A percentile compares a stretch with the other conserved stretches of the same genome.
Conservation (phyloP, 2,329 filamentous ascomycete species). For the Epichloe aotearoae region DNA sequence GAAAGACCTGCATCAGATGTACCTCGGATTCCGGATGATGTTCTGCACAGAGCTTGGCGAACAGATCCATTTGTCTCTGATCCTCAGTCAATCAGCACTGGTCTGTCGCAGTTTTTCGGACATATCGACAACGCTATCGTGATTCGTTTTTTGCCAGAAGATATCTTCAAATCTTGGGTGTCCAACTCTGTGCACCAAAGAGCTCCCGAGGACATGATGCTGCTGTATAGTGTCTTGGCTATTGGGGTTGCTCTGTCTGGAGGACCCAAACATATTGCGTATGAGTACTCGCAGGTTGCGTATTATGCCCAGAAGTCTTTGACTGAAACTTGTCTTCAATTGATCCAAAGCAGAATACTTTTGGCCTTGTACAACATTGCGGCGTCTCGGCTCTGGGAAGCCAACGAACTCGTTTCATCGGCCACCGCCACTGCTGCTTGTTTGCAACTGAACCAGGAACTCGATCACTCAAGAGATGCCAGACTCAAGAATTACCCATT, state of each 20-base stretch:
- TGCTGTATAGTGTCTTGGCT: slow-evolving; percentile 30
- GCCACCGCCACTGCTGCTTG: slow-evolving; percentile 47
- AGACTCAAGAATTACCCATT: slow-evolving; percentile 34
- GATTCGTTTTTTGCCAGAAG: slow-evolving; percentile 28
- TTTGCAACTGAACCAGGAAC: slow-evolving; percentile 51
- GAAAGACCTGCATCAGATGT: slow-evolving; percentile 26
- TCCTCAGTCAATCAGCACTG: slow-evolving; percentile 24
- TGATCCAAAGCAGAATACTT: slow-evolving; percentile 55
- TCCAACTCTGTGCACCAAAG: slow-evolving; percentile 21
- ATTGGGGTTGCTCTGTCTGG: slow-evolving; percentile 26
- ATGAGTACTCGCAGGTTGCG: slow-evolving; percentile 36
- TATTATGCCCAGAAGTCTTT: slow-evolving; percentile 35
- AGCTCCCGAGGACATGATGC: slow-evolving; percentile 31
- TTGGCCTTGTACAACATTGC: slow-evolving; percentile 54
- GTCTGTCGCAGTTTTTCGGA: slow-evolving; percentile 28
- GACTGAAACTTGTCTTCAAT: slow-evolving; percentile 32
- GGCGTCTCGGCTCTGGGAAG: slow-evolving; percentile 42
- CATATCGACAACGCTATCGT: slow-evolving; percentile 28
- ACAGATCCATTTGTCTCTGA: slow-evolving; percentile 34
- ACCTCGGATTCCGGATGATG: slow-evolving; percentile 35
- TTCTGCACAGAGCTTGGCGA: slow-evolving; percentile 35
- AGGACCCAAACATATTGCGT: slow-evolving; percentile 23
- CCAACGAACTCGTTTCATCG: slow-evolving; percentile 50
- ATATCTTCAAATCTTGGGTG: slow-evolving; percentile 25
- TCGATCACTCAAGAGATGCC: slow-evolving; percentile 31